Base-by-base conservation (phyloP, 2,329 filamentous ascomycete species). In the Torrubiella hemipterigena region DNA sequence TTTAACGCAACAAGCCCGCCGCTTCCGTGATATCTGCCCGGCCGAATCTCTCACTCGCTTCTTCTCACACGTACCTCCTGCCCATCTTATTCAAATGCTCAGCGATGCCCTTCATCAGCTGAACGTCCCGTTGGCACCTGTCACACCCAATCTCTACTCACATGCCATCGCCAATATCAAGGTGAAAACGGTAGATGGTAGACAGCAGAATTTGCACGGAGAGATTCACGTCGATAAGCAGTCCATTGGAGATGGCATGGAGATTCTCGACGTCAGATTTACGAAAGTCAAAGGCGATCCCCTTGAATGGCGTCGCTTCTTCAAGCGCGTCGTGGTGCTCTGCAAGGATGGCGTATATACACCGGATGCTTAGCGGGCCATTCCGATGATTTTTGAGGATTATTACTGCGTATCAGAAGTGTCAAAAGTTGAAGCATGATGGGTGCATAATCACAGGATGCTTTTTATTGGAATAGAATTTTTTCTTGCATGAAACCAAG, bases 271-370 rank as follows among this genome's bases (percentile, higher is more conserved):
- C 53, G 82, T 95, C 17, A 71, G 85, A 31, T 96, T 98, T 51
- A 73, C 93, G 42, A 98, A 98, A 60, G 70, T 83, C 32, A 95
- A 94, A 60, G 91, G 91, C 6, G 91, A 98, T 61, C 91, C 91
- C 5, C 59, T 98, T 30, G 89, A 96, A 61, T 98, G 93, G 91
- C 73, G 91, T 38, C 67, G 91, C 20, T 85, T 98, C 52, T 98
- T 98, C 66, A 98, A 98, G 60, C 87, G 85, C 55, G 73, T 95
- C n/a, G 83, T 83, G 18, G 66, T 93, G 40, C 64, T 89, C 37
- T 93, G 87, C 58, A 83, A 83, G 49, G 85, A 94, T 50, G 85
- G 76, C 7, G 78, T 96, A 27, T 82, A 76, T 51, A 54, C 61
- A 36, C 58, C 59, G 3, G 58, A 63, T 28, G 38, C 50, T 39